A percentile compares a stretch with the other conserved stretches of the same genome.
These are phyloP conservation scores for Eucalyptus pumila DNA, from an alignment of 345 rosid species.

Conservation along the genomic window DNA sequence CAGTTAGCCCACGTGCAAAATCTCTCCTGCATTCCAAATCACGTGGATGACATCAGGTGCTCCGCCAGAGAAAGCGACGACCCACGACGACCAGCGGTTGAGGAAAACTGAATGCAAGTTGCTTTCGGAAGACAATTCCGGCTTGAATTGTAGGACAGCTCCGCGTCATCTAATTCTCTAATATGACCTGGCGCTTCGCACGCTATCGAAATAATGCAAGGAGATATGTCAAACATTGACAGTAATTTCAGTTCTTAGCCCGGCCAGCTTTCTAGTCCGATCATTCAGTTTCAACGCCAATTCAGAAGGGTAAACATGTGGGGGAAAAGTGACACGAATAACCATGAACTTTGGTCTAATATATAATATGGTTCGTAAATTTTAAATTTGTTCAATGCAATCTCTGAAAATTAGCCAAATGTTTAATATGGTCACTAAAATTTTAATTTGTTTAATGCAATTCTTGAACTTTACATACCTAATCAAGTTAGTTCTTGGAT, in stretches of 20 bases:
- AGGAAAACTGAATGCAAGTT: background rate
- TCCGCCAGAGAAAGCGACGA: background rate
- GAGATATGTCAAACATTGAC: background rate
- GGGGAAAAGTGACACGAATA: background rate
- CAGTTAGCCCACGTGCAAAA: background rate
- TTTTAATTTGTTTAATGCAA: background rate
- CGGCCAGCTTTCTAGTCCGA: background rate
- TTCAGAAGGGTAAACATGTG: background rate
- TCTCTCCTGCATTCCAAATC: background rate
- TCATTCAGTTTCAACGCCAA: background rate
- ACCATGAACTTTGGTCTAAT: fast-evolving
- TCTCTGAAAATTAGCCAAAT: fast-evolving
- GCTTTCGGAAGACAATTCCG: background rate
- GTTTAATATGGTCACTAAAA: fast-evolving
- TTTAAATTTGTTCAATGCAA: no score
- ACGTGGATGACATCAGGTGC: background rate
- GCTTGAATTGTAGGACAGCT: background rate
- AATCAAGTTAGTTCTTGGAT: background rate
- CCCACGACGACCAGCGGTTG: background rate
- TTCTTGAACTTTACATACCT: background rate
- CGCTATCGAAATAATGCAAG: background rate
- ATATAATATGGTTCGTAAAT: no score
- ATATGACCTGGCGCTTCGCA: background rate
- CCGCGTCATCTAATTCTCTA: background rate
- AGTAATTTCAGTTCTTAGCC: background rate